Evolutionary conservation across 495 filamentous ascomycete species (phyloP).

Genomic region (Neurospora sublineolata): DNA sequence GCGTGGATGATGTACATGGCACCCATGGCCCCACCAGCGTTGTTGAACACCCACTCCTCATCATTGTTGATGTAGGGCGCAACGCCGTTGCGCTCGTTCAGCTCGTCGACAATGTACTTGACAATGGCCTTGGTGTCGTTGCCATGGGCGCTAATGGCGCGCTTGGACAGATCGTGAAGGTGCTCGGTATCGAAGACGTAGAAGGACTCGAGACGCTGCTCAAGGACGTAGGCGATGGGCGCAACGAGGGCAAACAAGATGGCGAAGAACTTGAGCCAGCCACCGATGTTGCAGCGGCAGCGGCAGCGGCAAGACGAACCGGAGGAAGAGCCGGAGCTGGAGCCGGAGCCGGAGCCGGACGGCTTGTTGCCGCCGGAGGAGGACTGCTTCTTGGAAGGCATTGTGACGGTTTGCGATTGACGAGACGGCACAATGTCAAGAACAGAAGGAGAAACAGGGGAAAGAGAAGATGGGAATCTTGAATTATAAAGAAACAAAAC

Average conservation of each 20-base stretch:
- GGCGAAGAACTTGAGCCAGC: conserved; percentile 44
- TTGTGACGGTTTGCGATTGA: conserved; percentile 4
- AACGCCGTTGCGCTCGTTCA: conserved; percentile 29
- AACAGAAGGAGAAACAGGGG: not conserved
- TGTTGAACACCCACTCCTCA: conserved; percentile 65
- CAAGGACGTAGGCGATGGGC: conserved; percentile 49
- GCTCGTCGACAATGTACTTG: conserved; percentile 49
- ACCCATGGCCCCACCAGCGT: conserved; percentile 78
- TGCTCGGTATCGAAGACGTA: conserved; percentile 64
- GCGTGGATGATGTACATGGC: conserved; percentile 84
- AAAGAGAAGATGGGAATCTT: not conserved
- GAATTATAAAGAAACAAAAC: not conserved
- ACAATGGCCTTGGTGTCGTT: conserved; percentile 62
- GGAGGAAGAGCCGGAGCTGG: not conserved
- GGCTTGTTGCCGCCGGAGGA: not conserved
- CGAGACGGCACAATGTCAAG: not conserved
- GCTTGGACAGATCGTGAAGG: conserved; percentile 55
- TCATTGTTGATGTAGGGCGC: conserved; percentile 43
- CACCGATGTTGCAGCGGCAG: conserved; percentile 17
- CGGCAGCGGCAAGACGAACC: not conserved
- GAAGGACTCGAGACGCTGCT: conserved; percentile 58
- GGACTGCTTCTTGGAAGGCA: conserved; percentile 8
- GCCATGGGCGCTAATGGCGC: conserved; percentile 53
- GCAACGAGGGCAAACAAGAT: conserved; percentile 49
- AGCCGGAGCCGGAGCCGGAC: conserved; percentile 7